A percentile compares a stretch with the other conserved stretches of the same genome.
phyloP scores from a whole-genome alignment of 257 asterid genomes.

The Petunia axillaris region DNA sequence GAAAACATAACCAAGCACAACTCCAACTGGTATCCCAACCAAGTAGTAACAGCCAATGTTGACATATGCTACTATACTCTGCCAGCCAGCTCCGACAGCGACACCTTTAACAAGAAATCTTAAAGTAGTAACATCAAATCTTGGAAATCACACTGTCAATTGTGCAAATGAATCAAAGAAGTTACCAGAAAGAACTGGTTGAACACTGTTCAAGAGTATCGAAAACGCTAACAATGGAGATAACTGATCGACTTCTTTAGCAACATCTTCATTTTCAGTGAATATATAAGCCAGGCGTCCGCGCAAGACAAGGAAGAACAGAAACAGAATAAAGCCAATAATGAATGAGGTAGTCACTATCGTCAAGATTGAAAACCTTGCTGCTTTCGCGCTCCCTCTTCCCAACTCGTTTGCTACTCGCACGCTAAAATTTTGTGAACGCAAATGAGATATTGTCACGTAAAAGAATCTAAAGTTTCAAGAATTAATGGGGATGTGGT shows the following conservation, averaged over 20 bases:
- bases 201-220: constrained; percentile 62
- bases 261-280: constrained; percentile 52
- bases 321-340: constrained; percentile 48
- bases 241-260: constrained; percentile 49
- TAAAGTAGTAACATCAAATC: neutral
- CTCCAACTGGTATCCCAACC: constrained; percentile 55
- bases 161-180: neutral
- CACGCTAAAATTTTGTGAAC: constrained; percentile 43
- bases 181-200: constrained; percentile 27
- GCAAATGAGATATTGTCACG: neutral
- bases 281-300: constrained; percentile 60
- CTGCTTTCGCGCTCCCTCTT: constrained; percentile 58
- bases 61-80: constrained; percentile 48
- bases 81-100: constrained; percentile 64
- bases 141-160: neutral
- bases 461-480: neutral
- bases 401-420: constrained; percentile 80
- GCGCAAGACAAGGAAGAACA: constrained; percentile 56
- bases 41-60: constrained; percentile 46
- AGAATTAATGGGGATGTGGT: neutral
- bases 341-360: constrained; percentile 50
- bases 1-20: constrained; percentile 43
- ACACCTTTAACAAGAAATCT: constrained; percentile 41
- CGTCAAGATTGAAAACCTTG: constrained; percentile 51
- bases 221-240: constrained; percentile 74